phyloP scores from a whole-genome alignment of 345 rosid genomes.

The Ceriops decandra region DNA sequence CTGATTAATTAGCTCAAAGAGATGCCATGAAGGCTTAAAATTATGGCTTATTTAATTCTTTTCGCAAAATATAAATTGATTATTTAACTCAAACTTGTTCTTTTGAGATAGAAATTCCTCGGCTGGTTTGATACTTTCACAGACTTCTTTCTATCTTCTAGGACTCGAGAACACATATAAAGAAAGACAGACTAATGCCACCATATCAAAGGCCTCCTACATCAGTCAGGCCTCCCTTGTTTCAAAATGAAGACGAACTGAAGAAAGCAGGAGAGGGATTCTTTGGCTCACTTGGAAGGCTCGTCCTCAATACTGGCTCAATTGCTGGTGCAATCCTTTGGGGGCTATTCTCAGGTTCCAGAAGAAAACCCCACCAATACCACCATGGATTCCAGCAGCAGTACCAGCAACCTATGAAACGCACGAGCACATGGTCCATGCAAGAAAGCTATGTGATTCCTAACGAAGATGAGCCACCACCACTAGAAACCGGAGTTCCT shows the following conservation, averaged over 20 bases:
- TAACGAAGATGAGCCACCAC: conserved; percentile 73
- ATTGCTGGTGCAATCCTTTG: conserved; percentile 53
- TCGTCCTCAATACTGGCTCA: conserved; percentile 63
- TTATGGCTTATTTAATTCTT: too few species aligned
- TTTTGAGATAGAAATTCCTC: too few species aligned
- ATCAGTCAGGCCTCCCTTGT: conserved; percentile 61
- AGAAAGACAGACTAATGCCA: conserved; percentile 44
- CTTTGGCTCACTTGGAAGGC: conserved; percentile 68
- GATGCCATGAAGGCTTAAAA: too few species aligned
- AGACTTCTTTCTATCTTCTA: conserved; percentile 15
- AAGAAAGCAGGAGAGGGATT: conserved; percentile 62
- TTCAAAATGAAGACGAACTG: conserved; percentile 63
- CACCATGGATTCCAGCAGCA: conserved; percentile 36
- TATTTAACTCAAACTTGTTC: too few species aligned
- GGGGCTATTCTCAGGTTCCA: conserved; percentile 41
- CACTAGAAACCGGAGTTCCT: conserved; percentile 51
- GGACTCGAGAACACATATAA: conserved; percentile 40
- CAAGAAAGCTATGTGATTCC: conserved; percentile 81
- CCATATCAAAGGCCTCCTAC: conserved; percentile 63
- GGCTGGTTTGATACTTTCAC: not conserved
- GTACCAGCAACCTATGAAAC: conserved; percentile 35
- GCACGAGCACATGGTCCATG: conserved; percentile 55
- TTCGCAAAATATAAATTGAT: too few species aligned
- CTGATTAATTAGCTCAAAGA: too few species aligned
- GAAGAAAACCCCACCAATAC: conserved; percentile 37